Conservation (phyloP, 2,329 filamentous ascomycete species). For the Alternaria infectoria region DNA sequence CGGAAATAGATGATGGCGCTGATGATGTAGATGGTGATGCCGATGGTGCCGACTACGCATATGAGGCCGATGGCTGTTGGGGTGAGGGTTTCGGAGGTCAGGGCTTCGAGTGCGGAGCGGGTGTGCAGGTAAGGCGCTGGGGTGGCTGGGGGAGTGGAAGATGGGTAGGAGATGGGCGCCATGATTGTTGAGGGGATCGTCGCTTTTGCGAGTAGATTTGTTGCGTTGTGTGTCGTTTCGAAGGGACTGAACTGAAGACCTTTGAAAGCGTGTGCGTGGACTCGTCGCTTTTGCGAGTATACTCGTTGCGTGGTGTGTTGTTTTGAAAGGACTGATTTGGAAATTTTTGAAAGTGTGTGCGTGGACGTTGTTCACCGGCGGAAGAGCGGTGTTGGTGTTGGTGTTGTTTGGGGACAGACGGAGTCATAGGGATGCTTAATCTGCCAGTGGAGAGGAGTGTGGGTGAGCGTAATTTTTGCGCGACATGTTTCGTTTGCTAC, state of each 20-base stretch:
- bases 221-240: background rate
- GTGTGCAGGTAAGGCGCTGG: background rate
- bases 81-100: background rate
- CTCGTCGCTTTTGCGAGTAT: background rate
- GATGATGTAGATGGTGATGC: background rate
- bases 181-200: background rate
- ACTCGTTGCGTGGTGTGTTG: background rate
- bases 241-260: background rate
- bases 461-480: background rate
- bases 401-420: background rate
- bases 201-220: background rate
- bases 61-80: background rate
- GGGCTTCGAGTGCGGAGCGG: background rate
- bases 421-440: background rate
- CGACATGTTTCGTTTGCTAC: background rate
- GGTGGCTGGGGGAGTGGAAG: background rate
- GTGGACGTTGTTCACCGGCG: background rate
- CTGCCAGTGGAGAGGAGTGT: background rate
- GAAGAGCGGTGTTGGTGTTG: background rate
- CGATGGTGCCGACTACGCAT: background rate
- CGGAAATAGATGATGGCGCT: background rate
- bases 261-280: no score
- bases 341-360: background rate
- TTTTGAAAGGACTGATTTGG: background rate
- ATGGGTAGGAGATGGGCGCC: background rate